Base-by-base conservation (phyloP, 2,329 filamentous ascomycete genomes). In the Ascochyta fabae region DNA sequence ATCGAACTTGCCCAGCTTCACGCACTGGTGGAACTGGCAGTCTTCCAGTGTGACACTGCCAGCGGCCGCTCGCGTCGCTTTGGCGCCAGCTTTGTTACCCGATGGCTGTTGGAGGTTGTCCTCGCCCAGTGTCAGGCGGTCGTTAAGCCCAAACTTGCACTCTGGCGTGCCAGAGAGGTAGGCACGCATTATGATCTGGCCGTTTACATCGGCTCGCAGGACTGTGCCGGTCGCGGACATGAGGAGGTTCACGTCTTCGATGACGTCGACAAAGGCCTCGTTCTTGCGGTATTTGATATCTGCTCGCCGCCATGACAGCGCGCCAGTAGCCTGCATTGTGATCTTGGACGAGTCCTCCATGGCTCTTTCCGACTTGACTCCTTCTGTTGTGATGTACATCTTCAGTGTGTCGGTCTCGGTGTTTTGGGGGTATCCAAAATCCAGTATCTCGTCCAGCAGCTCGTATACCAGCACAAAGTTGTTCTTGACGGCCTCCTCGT, bases 301-400 rank as follows among this genome's bases (percentile, higher is more conserved):
- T 57, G 94, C 91, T 72, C 96, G 91, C 67, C 96, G 87, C 95
- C 96, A 99, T 42, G 95, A 98, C 38, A 97, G 84, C 5, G 95
- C 95, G 36, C 96, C 95, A 0, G 95, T 99, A 12, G 95, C 96
- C 81, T 99, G 95, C 93, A 98, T 97, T 24, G 95, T 99, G 77
- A 99, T 99, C 76, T 94, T 95, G 65, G 92, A 94, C 46, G 94
- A 97, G 76, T 99, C 94, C 74, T 96, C 91, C 79, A 88, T 89
- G 64, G 85, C 88, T 65, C 87, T 82, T 75, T 92, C 92, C 29
- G 92, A 96, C 78, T 97, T 97, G 79, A 99, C 94, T 55, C 95
- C 95, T 80, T 99, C 95, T 33, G 95, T 99, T 39, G 96, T 99
- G 72, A 99, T 99, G 83, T 99, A 99, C 94, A 98, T 98, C 80